These are phyloP conservation scores for Mrakia blollopis DNA, from an alignment of 768 basidiomycete genomes.

Conservation along the genomic window DNA sequence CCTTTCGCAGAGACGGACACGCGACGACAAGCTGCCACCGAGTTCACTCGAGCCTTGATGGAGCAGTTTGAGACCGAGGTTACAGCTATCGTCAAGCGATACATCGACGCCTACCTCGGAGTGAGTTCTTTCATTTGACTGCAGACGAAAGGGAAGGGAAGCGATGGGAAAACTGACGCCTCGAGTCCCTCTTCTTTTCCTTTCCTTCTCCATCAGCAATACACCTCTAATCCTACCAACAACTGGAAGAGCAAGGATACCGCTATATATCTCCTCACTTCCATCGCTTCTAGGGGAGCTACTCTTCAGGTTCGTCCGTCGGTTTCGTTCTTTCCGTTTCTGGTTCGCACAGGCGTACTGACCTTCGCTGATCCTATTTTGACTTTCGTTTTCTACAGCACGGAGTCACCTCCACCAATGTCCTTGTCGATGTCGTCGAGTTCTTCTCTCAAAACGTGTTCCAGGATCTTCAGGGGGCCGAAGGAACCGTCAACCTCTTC, in stretches of 20 bases:
- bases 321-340: not conserved
- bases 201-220: conserved; percentile 49
- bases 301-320: conserved; percentile 64
- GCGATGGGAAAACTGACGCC: not conserved
- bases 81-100: conserved; percentile 80
- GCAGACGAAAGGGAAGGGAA: not conserved
- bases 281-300: conserved; percentile 81
- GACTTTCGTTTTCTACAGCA: conserved; percentile 51
- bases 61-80: conserved; percentile 66
- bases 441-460: conserved; percentile 92
- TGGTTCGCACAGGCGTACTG: not conserved
- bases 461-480: conserved; percentile 69
- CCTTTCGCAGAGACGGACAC: conserved; percentile 72
- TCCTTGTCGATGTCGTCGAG: conserved; percentile 84
- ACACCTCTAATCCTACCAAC: conserved; percentile 50
- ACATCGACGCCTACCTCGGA: conserved; percentile 69
- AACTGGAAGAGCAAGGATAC: conserved; percentile 93
- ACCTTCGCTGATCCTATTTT: not conserved
- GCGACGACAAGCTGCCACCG: conserved; percentile 84
- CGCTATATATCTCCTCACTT: conserved; percentile 88
- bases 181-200: not conserved
- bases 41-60: conserved; percentile 93
- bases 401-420: conserved; percentile 89
- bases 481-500: conserved; percentile 58
- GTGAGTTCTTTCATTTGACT: conserved; percentile 33